Evolutionary conservation across 2,329 filamentous ascomycete genomes (phyloP).

Genomic region (Hortaea werneckii): DNA sequence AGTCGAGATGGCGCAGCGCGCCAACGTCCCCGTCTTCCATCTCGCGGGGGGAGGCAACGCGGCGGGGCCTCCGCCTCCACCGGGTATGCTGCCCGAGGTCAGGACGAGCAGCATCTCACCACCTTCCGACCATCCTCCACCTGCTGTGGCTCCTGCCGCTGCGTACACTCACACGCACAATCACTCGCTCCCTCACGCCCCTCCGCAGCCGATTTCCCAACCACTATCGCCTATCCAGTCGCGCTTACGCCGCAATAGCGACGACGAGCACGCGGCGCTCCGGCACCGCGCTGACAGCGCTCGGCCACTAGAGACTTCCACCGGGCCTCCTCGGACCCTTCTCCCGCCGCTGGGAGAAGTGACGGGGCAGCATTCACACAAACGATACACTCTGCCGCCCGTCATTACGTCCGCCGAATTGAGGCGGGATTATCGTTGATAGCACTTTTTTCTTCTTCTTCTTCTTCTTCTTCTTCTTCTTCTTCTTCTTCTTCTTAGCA

Average conservation of each 20-base stretch:
- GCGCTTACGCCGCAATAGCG: conserved; percentile 17
- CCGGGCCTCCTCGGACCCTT: conserved; percentile 6
- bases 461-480: no score
- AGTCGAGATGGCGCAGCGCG: conserved; percentile 83
- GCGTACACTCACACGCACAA: conserved; percentile 21
- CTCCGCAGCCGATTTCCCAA: conserved; percentile 14
- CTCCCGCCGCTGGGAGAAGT: conserved; percentile 21
- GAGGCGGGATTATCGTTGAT: background rate
- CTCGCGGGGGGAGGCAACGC: conserved; percentile 25
- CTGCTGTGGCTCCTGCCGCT: conserved; percentile 8
- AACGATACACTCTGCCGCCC: conserved; percentile 20
- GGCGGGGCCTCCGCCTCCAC: background rate
- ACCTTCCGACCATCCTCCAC: conserved; percentile 7
- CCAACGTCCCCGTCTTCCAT: conserved; percentile 78
- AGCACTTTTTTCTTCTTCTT: background rate
- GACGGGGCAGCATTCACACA: conserved; percentile 11
- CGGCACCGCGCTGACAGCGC: conserved; percentile 24
- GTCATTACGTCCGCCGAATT: conserved; percentile 20
- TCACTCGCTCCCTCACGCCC: conserved; percentile 23
- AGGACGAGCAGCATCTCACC: conserved; percentile 19
- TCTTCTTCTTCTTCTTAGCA: background rate
- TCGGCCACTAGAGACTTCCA: conserved; percentile 13
- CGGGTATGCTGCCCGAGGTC: conserved; percentile 5
- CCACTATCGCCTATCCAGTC: conserved; percentile 19
- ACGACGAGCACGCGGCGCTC: conserved; percentile 9